These are phyloP conservation scores for Hortaea werneckii DNA, from an alignment of 2,329 filamentous ascomycete genomes.

Conservation along the genomic window DNA sequence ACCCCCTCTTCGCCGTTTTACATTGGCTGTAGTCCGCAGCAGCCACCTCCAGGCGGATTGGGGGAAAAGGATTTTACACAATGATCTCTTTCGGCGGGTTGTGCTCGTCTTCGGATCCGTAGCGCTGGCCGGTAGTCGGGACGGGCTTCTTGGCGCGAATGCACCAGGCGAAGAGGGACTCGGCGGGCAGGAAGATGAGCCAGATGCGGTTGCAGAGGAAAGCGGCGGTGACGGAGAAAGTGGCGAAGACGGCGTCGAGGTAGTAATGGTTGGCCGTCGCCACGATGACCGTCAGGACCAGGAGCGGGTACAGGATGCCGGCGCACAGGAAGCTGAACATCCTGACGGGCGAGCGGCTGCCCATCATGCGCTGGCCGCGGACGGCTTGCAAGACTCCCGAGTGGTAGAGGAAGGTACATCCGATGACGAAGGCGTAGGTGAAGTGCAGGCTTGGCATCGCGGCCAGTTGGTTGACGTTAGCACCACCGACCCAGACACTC, in stretches of 20 bases:
- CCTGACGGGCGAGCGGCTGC: conserved; percentile 10
- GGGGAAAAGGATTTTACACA: neutral
- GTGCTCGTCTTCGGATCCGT: neutral
- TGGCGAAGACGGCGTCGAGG: conserved; percentile 44
- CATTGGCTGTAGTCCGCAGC: too few species aligned
- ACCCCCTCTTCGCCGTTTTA: too few species aligned
- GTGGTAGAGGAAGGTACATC: conserved; percentile 43
- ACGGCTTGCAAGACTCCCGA: conserved; percentile 34
- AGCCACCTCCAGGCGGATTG: too few species aligned
- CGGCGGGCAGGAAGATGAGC: conserved; percentile 41
- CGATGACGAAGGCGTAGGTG: conserved; percentile 44
- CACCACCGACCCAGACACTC: conserved; percentile 36
- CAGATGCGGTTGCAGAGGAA: conserved; percentile 42
- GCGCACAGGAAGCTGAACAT: conserved; percentile 33
- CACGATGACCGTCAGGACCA: conserved; percentile 44
- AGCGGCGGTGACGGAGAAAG: conserved; percentile 37
- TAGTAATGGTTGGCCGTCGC: conserved; percentile 55
- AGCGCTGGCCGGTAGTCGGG: conserved; percentile 43
- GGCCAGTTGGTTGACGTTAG: conserved; percentile 37
- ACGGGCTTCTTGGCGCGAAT: conserved; percentile 44
- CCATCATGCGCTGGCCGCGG: conserved; percentile 27
- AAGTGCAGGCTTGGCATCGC: conserved; percentile 45
- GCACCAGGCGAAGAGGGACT: conserved; percentile 40
- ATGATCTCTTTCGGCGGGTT: neutral
- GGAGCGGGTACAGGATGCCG: conserved; percentile 33